Evolutionary conservation across 768 basidiomycete genomes (phyloP).

Genomic region (Naematelia encephala): DNA sequence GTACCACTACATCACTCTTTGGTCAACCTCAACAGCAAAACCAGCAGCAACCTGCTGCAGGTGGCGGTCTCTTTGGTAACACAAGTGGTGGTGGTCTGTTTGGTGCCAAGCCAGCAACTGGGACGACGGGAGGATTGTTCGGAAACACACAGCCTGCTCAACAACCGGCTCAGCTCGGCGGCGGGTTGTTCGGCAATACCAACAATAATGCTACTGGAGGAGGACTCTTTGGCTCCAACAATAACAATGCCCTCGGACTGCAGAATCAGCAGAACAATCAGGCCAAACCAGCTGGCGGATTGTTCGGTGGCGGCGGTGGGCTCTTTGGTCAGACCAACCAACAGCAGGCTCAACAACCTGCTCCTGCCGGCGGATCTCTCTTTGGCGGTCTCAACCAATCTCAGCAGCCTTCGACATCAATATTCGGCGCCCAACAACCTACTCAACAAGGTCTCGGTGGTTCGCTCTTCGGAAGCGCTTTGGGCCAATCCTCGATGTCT

Average conservation of each 20-base stretch:
- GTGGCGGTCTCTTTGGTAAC: conserved; percentile 12
- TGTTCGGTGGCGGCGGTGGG: conserved; percentile 32
- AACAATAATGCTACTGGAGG: conserved; percentile 3
- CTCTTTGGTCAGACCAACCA: conserved; percentile 37
- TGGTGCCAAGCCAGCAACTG: conserved; percentile 15
- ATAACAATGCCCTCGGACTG: conserved; percentile 49
- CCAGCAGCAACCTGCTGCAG: conserved; percentile 14
- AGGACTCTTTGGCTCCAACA: conserved; percentile 20
- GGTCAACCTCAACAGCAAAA: conserved; percentile 29
- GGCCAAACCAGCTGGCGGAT: conserved; percentile 30
- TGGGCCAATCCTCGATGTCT: conserved; percentile 57
- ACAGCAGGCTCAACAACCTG: conserved; percentile 40
- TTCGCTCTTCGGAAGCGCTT: conserved; percentile 55
- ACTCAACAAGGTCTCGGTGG: conserved; percentile 46
- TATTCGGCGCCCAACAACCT: conserved; percentile 50
- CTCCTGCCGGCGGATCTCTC: conserved; percentile 2
- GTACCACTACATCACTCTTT: conserved; percentile 23
- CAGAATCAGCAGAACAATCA: conserved; percentile 44
- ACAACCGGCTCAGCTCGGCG: conserved; percentile 15
- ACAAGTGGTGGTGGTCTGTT: conserved; percentile 21
- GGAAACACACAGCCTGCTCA: conserved; percentile 20
- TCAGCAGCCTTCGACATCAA: conserved; percentile 42
- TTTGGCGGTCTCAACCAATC: conserved; percentile 49
- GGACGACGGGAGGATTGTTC: conserved; percentile 33
- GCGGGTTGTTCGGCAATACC: conserved; percentile 24